Evolutionary conservation across 2,329 filamentous ascomycete genomes (phyloP), one percentile per base, ranked within the genome.

Genomic region (Dothideomycetes sp.): DNA sequence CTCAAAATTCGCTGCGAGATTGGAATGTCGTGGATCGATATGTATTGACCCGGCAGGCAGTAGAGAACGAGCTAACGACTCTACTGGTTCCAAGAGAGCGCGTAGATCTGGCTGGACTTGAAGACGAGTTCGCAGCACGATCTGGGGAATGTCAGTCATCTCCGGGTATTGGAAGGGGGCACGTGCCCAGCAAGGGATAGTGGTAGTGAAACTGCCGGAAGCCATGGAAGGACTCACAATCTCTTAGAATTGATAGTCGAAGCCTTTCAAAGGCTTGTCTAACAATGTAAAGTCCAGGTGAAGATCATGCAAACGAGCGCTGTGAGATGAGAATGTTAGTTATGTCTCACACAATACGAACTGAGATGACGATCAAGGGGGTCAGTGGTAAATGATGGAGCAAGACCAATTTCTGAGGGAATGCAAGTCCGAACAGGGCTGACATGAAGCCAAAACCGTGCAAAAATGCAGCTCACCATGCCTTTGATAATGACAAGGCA

Each of bases 11-110:
- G 41, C 41, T 22, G 52, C 52, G 51, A 55, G 55, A 56, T 57
- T 59, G 59, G 48, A 53, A 54, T 53, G 50, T 54, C 48, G 53
- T 47, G 47, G 50, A 54, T 51, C 51, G 50, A 55, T 55, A 54
- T 53, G 53, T 47, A 49, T 49, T 33, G 47, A 44, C 42, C 44
- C 49, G 45, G 46, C 47, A 50, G 46, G 41, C 47, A 59, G 66
- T 61, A 70, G 65, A 71, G 60, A 64, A 67, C 67, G 68, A 70
- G 61, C 64, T 68, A 71, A 71, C 68, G 68, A 64, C 65, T 70
- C 68, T 66, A 58, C 67, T 56, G 53, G 48, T 54, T 54, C 46
- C 49, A 49, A 44, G 38, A 18, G 33, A 33, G 28, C 29, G 34
- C 20, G 33, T 31, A 39, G 46, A 52, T 54, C 51, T 54, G 46